phyloP scores from a whole-genome alignment of 495 filamentous ascomycete genomes.

The Neurospora discreta region DNA sequence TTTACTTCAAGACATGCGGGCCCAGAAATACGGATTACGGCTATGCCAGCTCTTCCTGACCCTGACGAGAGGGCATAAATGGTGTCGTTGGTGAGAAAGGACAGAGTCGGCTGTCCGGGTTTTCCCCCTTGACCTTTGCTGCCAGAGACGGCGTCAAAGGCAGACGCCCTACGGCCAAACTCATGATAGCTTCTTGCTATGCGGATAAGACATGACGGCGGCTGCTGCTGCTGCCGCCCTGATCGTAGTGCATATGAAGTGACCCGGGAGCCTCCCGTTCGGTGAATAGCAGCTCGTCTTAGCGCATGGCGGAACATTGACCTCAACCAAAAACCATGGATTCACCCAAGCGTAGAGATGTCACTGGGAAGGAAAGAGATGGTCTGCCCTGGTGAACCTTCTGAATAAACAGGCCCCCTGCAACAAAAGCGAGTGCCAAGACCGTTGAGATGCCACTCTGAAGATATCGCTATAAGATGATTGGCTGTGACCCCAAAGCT shows the following conservation, averaged over 20 bases:
- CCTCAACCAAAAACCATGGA: slow-evolving; percentile 1
- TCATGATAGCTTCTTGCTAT: slow-evolving; percentile 2
- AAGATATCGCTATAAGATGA: neutral
- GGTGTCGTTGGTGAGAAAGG: slow-evolving; percentile 38
- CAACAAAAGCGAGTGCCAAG: neutral
- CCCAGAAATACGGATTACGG: slow-evolving; percentile 81
- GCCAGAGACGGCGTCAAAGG: neutral
- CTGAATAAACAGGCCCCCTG: neutral
- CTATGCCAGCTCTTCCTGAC: slow-evolving; percentile 78
- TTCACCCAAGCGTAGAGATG: neutral
- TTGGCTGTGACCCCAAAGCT: neutral
- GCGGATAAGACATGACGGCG: neutral
- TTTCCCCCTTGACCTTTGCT: neutral
- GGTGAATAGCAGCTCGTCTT: slow-evolving; percentile 8
- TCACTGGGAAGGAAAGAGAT: neutral
- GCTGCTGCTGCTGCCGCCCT: neutral
- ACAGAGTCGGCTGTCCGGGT: neutral
- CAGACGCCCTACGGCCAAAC: neutral
- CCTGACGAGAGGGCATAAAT: slow-evolving; percentile 92
- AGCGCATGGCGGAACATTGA: slow-evolving; percentile 28
- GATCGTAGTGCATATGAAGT: neutral
- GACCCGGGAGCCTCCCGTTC: neutral
- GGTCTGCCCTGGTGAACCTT: neutral
- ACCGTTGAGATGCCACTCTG: neutral
- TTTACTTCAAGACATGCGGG: slow-evolving; percentile 59